These are phyloP conservation scores for Mediolabrus comicus DNA, from an alignment of 108 stramenopile genomes.

Conservation along the genomic window DNA sequence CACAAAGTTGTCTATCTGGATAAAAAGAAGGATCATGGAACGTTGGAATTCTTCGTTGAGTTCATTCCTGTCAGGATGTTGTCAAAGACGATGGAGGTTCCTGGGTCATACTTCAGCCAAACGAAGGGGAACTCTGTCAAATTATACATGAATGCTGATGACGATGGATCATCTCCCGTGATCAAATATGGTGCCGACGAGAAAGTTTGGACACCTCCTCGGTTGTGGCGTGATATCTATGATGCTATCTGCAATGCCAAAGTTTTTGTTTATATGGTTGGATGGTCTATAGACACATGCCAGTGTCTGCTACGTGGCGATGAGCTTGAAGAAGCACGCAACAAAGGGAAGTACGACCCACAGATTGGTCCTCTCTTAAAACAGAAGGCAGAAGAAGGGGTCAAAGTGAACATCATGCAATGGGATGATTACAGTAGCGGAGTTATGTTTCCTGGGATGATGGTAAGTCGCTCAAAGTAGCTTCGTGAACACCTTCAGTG, in stretches of 20 bases:
- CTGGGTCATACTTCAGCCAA: constrained; percentile 41
- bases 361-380: constrained; percentile 44
- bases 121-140: constrained; percentile 41
- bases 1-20: constrained; percentile 49
- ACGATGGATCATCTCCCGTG: constrained; percentile 37
- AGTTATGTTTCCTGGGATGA: constrained; percentile 40
- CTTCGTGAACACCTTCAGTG: too few relatives aligned
- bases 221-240: constrained; percentile 51
- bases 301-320: constrained; percentile 45
- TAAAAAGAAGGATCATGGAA: constrained; percentile 39
- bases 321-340: constrained; percentile 11
- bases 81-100: constrained; percentile 38
- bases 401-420: constrained; percentile 47
- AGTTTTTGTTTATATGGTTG: constrained; percentile 44
- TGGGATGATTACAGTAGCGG: constrained; percentile 52
- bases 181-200: constrained; percentile 42
- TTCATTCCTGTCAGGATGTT: constrained; percentile 46
- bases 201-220: constrained; percentile 30
- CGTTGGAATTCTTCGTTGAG: constrained; percentile 53
- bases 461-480: too few relatives aligned
- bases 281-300: constrained; percentile 46
- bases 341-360: constrained; percentile 27
- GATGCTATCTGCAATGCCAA: constrained; percentile 49
- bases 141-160: constrained; percentile 55
- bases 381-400: constrained; percentile 44